These are phyloP conservation scores for Chimonanthus salicifolius DNA, from an alignment of 164 flowering plant genomes.

Conservation along the genomic window DNA sequence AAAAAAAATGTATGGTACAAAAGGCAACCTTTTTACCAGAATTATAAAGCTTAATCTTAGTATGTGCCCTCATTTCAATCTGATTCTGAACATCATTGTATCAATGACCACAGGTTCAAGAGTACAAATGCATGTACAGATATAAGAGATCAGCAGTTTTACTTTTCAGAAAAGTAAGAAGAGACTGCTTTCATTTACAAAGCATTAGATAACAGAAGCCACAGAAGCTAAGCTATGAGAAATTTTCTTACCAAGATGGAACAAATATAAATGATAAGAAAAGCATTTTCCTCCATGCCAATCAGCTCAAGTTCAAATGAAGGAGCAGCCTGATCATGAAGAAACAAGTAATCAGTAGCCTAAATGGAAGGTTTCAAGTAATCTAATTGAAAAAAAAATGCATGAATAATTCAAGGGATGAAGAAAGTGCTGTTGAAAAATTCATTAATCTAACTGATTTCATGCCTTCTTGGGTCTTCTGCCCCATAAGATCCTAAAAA, in stretches of 20 bases:
- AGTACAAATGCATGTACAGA: not conserved
- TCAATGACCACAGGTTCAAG: not conserved
- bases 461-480: not conserved
- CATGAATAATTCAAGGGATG: not conserved
- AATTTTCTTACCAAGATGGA: not conserved
- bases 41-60: not conserved
- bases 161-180: not conserved
- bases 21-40: too few relatives aligned
- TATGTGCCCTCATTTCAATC: not conserved
- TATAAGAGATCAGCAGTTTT: not conserved
- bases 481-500: not conserved
- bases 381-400: not conserved
- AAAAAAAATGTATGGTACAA: too few relatives aligned
- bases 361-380: not conserved
- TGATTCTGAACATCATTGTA: not conserved
- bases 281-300: not conserved
- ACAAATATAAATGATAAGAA: not conserved
- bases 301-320: not conserved
- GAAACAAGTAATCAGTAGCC: not conserved
- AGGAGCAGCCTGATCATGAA: conserved; percentile 1
- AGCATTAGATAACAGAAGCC: not conserved
- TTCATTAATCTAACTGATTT: too few relatives aligned
- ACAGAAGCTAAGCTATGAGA: not conserved
- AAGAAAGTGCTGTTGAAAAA: not conserved
- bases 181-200: not conserved